Evolutionary conservation across 257 asterid genomes (phyloP), one percentile per base, ranked within the genome.

Genomic region (Solanum megistacrolobum): DNA sequence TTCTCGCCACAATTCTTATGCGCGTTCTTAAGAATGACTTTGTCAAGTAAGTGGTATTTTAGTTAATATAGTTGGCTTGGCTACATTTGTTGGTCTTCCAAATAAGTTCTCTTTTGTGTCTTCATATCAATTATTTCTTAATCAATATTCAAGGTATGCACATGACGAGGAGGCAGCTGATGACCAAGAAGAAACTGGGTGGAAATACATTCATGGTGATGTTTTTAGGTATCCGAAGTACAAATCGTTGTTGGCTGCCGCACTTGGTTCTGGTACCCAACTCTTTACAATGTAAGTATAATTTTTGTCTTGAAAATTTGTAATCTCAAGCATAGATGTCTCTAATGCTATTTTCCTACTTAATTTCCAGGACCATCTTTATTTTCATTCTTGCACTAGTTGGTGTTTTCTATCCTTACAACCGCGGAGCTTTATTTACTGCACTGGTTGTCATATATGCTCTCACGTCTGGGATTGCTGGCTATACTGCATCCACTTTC

Each of bases 1-100:
- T 92, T 88, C 93, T 92, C 12, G 94, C 94, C 41, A 93, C 93
- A 31, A 93, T 93, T 86, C 90, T 93, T 25, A 93, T 93, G 95
- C 89, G 95, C 48, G 95, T 93, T 3, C 94, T 93, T 46, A 93
- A 93, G 91, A 92, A 90, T 58, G 68, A 58, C 27, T 58, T 58
- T 58, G 68, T 58, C 68, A 58, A 58, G 68, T 58, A 58, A 58
- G 94, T 84, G n/a, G 11, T 20, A 55, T 4, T 25, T 89, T 68
- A 31, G 72, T 43, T 34, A 60, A 34, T 66, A 5, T 25, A 32
- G 25, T 32, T 23, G 38, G 34, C 11, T 85, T 76, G n/a, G 21
- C 25, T 39, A 73, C 21, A 6, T 7, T 55, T 35, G n/a, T 78
- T 34, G 12, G 21, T 48, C 41, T 46, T 78, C 25, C 0, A 1